Base-by-base conservation (phyloP, 805 yeast species). In the Metahyphopichia silvanorum region DNA sequence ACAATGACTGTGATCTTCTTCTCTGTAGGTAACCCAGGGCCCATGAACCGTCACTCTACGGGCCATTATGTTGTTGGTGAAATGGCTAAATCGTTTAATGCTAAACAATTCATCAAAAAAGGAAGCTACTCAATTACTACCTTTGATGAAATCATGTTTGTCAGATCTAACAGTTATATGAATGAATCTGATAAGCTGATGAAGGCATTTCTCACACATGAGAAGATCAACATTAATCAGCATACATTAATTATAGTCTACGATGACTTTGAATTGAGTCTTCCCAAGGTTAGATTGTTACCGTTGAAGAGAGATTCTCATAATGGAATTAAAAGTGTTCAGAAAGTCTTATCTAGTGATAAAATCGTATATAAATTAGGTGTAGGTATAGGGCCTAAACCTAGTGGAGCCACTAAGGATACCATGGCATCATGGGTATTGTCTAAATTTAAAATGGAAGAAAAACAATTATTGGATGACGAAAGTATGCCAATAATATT, bases 321-420 rank as follows among this genome's bases (percentile, higher is more conserved):
- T 39, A 63, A 63, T 33, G 72, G 72, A 5, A 40, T 66, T 25
- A 57, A 54, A 32, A 46, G 56, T 9, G 38, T 61, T 11, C 40
- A 39, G 18, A 39, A 38, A n/a, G 12, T n/a, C 11, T 30, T 38
- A 14, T 13, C 14, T 18, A 23, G 28, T 12, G 30, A 31, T 20
- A 27, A 15, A 12, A 37, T 31, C 6, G 37, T 52, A 1, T 58
- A 40, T 32, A 65, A 63, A 39, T 43, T 66, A 13, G 70, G 67
- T 0, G 40, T 66, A 3, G 71, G 67, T 2, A 60, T 66, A 17
- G 72, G 72, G 2, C 72, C 72, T 5, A 66, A 65, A 37, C 72
- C 71, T 1, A 21, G 32, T n/a, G 51, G 43, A 34, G 60, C 68
- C 2, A 44, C 55, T 6, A 49, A 46, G 24, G 63, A 55, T 29